These are phyloP conservation scores for Annona cherimola DNA, from an alignment of 164 flowering plant species.

Conservation along the genomic window DNA sequence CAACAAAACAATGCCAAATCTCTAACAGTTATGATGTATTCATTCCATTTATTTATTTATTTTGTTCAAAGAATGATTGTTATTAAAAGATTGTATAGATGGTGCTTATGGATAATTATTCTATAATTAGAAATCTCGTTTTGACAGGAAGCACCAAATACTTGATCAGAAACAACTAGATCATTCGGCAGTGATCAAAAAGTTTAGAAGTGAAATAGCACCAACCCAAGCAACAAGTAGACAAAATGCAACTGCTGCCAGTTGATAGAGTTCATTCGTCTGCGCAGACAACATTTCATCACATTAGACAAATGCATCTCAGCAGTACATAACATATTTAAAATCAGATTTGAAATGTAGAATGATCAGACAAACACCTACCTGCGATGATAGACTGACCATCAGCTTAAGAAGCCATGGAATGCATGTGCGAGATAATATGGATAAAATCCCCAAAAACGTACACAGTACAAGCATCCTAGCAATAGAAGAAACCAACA, in stretches of 20 bases:
- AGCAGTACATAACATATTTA: background rate
- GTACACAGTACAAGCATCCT: slow-evolving; percentile 71
- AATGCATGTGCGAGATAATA: slow-evolving; percentile 70
- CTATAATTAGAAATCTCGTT: background rate
- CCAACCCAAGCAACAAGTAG: slow-evolving; percentile 96
- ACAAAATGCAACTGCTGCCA: slow-evolving; percentile 97
- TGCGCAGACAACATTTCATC: slow-evolving; percentile 28
- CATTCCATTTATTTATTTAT: too few species aligned
- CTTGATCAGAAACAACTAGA: background rate
- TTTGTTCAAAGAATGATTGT: too few species aligned
- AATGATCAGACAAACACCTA: slow-evolving; percentile 17
- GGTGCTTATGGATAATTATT: background rate
- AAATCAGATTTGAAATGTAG: background rate
- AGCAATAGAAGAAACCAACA: background rate
- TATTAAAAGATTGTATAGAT: too few species aligned
- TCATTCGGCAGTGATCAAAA: background rate
- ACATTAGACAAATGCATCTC: background rate
- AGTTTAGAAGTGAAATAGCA: slow-evolving; percentile 19
- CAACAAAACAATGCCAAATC: too few species aligned
- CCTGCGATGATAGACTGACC: slow-evolving; percentile 92
- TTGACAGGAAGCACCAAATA: background rate
- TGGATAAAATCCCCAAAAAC: slow-evolving; percentile 63
- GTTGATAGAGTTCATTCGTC: slow-evolving; percentile 95
- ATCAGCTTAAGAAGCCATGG: slow-evolving; percentile 93
- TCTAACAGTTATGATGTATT: too few species aligned